A percentile compares a stretch with the other conserved stretches of the same genome.
These are phyloP conservation scores for Parachlorella kessleri DNA, from an alignment of 139 green algal species.

Conservation along the genomic window DNA sequence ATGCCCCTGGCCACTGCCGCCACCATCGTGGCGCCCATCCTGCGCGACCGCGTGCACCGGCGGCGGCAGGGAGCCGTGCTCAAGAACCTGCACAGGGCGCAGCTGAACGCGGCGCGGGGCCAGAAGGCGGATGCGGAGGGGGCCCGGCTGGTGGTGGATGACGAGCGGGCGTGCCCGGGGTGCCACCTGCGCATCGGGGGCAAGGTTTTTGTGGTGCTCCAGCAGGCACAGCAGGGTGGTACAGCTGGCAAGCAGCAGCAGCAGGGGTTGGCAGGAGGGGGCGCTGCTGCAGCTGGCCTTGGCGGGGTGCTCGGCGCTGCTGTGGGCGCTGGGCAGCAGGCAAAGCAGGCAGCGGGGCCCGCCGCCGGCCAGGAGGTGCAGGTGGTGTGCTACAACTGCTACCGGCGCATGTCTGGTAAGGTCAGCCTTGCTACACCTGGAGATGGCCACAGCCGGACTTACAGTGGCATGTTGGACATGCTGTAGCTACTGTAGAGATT, in stretches of 20 bases:
- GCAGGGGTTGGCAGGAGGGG: not conserved
- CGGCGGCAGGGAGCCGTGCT: constrained; percentile 39
- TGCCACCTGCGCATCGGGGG: constrained; percentile 54
- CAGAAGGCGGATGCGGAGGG: not conserved
- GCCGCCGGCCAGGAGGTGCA: not conserved
- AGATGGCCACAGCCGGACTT: too few relatives aligned
- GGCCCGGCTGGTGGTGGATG: constrained; percentile 30
- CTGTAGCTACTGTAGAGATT: too few relatives aligned
- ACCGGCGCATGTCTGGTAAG: not conserved
- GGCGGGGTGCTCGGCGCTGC: not conserved
- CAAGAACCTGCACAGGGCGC: constrained; percentile 18
- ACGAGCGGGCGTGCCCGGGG: constrained; percentile 46
- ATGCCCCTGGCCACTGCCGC: constrained; percentile 71
- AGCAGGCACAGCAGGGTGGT: not conserved
- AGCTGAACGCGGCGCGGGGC: not conserved
- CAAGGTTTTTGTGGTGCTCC: constrained; percentile 56
- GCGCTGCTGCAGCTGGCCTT: not conserved
- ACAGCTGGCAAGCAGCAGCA: not conserved
- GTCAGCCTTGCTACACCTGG: too few relatives aligned
- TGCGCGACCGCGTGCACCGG: constrained; percentile 66
- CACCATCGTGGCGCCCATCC: constrained; percentile 57
- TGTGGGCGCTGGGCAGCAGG: not conserved
- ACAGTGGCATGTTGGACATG: too few relatives aligned
- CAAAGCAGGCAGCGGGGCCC: not conserved
- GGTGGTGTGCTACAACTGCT: constrained; percentile 25